phyloP scores from a whole-genome alignment of 768 basidiomycete species.

The Jaapia argillacea region DNA sequence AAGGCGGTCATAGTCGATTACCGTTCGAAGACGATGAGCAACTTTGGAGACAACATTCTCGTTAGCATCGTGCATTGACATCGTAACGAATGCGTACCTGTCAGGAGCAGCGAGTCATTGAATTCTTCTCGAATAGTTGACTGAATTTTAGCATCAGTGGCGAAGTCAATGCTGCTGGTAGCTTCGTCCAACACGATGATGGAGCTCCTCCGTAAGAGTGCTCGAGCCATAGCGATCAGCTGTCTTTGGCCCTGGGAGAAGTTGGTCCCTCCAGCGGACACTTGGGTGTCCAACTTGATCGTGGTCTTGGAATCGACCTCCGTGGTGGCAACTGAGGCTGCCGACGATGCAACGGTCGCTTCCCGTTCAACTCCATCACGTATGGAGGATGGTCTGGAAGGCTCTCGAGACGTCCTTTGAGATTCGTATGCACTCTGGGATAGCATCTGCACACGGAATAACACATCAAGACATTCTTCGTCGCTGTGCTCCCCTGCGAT shows the following conservation, averaged over 20 bases:
- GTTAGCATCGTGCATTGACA: slow-evolving; percentile 1
- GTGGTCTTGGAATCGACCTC: slow-evolving; percentile 46
- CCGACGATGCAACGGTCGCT: slow-evolving; percentile 26
- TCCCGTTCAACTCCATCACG: slow-evolving; percentile 29
- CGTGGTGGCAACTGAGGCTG: slow-evolving; percentile 34
- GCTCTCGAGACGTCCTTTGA: slow-evolving; percentile 36
- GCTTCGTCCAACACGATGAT: slow-evolving; percentile 79
- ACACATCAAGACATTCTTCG: slow-evolving; percentile 67
- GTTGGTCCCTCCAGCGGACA: slow-evolving; percentile 81
- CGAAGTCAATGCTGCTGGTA: slow-evolving; percentile 80
- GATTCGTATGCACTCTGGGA: slow-evolving; percentile 37
- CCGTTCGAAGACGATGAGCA: slow-evolving; percentile 65
- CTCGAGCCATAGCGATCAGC: slow-evolving; percentile 78
- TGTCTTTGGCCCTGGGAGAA: slow-evolving; percentile 83
- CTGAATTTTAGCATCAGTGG: slow-evolving; percentile 87
- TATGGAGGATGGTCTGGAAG: slow-evolving; percentile 38
- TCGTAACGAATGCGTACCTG: slow-evolving; percentile 36
- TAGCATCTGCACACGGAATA: slow-evolving; percentile 75
- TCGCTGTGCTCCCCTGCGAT: slow-evolving; percentile 64
- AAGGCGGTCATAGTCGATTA: slow-evolving; percentile 74
- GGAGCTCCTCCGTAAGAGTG: slow-evolving; percentile 58
- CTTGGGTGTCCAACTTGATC: slow-evolving; percentile 64
- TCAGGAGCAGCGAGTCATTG: slow-evolving; percentile 59
- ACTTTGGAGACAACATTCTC: slow-evolving; percentile 27
- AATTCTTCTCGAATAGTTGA: slow-evolving; percentile 83